Evolutionary conservation across 768 basidiomycete genomes (phyloP).

Genomic region (Mycena galericulata): DNA sequence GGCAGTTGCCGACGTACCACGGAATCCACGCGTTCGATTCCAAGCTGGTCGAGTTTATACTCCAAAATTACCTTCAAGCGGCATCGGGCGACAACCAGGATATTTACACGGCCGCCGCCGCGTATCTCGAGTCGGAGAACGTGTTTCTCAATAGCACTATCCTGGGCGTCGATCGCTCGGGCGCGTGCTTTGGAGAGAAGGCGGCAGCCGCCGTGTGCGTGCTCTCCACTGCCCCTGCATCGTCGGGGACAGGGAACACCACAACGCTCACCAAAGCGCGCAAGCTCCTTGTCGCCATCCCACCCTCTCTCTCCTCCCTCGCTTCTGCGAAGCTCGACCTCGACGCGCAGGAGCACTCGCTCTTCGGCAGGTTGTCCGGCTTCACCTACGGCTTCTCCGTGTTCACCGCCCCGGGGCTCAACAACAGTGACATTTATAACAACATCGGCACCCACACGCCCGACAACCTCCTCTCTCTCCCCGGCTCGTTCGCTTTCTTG

Average conservation of each 20-base stretch:
- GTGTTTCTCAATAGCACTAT: no score
- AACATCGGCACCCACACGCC: no score
- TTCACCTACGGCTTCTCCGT: slow-evolving; percentile 19
- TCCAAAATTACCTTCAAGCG: not conserved
- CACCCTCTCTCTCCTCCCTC: slow-evolving; percentile 10
- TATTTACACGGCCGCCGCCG: no score
- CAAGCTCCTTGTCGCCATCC: slow-evolving; percentile 24
- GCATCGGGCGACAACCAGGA: no score
- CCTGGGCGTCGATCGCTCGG: no score
- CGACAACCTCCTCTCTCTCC: no score
- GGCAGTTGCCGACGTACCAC: no score
- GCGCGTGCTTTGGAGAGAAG: no score
- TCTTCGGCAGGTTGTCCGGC: slow-evolving; percentile 3
- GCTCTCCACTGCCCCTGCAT: no score
- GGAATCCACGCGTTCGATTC: slow-evolving; percentile 10
- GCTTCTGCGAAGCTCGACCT: slow-evolving; percentile 7
- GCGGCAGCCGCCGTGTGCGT: no score
- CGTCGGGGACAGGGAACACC: not conserved
- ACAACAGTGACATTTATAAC: no score
- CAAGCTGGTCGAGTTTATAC: not conserved
- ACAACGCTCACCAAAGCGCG: slow-evolving; percentile 10
- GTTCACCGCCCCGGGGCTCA: not conserved
- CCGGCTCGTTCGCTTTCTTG: not conserved
- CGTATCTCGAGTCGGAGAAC: no score
- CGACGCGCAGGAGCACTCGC: slow-evolving; percentile 10